These are phyloP conservation scores for Tricholoma terreum DNA, from an alignment of 768 basidiomycete genomes.

Conservation along the genomic window DNA sequence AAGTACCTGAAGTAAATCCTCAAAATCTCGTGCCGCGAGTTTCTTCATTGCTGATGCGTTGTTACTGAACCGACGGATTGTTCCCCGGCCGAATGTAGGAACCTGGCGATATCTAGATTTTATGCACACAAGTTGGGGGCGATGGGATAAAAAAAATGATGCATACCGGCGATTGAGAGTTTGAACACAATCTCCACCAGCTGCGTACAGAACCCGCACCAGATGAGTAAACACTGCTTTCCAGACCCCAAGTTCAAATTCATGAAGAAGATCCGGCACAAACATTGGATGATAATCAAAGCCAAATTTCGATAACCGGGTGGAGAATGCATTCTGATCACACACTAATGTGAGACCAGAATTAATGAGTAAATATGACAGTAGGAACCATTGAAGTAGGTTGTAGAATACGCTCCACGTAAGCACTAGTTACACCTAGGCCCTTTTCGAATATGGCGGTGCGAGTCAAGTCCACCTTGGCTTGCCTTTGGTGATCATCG, in stretches of 20 bases:
- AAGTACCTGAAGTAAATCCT: constrained; percentile 29
- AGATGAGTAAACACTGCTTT: constrained; percentile 21
- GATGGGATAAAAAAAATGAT: not conserved
- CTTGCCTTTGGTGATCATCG: too few relatives aligned
- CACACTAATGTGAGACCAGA: too few relatives aligned
- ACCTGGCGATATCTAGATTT: constrained; percentile 2
- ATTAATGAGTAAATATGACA: too few relatives aligned
- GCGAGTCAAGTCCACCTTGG: too few relatives aligned
- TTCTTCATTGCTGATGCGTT: constrained; percentile 22
- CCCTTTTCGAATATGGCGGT: too few relatives aligned
- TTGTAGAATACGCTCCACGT: too few relatives aligned
- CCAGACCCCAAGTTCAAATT: constrained; percentile 26
- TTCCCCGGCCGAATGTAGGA: constrained; percentile 11
- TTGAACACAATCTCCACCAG: constrained; percentile 2
- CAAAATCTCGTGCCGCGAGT: constrained; percentile 23
- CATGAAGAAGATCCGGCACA: constrained; percentile 11
- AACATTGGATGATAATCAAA: constrained; percentile 13
- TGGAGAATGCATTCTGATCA: too few relatives aligned
- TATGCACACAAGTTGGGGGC: not conserved
- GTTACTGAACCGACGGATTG: constrained; percentile 19
- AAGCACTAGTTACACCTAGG: too few relatives aligned
- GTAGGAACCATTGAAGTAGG: too few relatives aligned
- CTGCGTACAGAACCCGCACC: constrained; percentile 15
- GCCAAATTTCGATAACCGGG: too few relatives aligned
- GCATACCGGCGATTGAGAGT: constrained; percentile 12